phyloP scores from a whole-genome alignment of 1,284 basidiomycete species.

The Ganoderma lucidum region DNA sequence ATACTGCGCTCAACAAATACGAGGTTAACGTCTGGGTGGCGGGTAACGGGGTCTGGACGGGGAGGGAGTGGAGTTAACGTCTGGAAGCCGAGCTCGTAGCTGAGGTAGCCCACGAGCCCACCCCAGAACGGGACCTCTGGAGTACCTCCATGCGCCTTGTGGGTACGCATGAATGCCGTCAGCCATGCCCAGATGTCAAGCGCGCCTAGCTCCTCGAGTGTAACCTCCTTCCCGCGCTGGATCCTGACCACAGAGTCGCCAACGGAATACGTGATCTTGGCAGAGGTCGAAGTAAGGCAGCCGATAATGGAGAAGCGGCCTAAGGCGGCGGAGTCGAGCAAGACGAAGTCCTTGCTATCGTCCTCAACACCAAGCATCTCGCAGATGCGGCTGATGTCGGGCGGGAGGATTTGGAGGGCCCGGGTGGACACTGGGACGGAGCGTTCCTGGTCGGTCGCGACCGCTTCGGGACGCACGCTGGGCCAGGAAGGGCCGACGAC shows the following conservation, averaged over 20 bases:
- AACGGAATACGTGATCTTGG: constrained; percentile 65
- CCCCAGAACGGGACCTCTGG: constrained; percentile 79
- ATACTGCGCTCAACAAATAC: constrained; percentile 80
- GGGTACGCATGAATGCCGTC: constrained; percentile 66
- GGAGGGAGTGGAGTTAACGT: constrained; percentile 52
- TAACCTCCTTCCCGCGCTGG: constrained; percentile 33
- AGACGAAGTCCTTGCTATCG: constrained; percentile 68
- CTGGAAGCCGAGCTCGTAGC: constrained; percentile 78
- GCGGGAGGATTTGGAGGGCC: constrained; percentile 50
- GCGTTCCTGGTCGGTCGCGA: constrained; percentile 17
- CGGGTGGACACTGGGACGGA: constrained; percentile 47
- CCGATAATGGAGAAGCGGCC: constrained; percentile 79
- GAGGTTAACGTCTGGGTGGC: constrained; percentile 75
- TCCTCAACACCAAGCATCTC: constrained; percentile 66
- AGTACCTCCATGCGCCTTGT: constrained; percentile 54
- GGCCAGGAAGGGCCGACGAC: constrained; percentile 66
- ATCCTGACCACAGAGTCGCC: constrained; percentile 57
- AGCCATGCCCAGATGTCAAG: constrained; percentile 78
- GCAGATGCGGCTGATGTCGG: constrained; percentile 56
- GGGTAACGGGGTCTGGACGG: constrained; percentile 24
- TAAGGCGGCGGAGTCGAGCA: constrained; percentile 78
- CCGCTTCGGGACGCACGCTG: constrained; percentile 41
- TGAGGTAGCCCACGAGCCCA: constrained; percentile 74
- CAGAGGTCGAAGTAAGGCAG: constrained; percentile 57
- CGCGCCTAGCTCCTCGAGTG: constrained; percentile 44